Base-by-base conservation (phyloP, 371 early-diverging fungal species). In the Phascolomyces articulosus region DNA sequence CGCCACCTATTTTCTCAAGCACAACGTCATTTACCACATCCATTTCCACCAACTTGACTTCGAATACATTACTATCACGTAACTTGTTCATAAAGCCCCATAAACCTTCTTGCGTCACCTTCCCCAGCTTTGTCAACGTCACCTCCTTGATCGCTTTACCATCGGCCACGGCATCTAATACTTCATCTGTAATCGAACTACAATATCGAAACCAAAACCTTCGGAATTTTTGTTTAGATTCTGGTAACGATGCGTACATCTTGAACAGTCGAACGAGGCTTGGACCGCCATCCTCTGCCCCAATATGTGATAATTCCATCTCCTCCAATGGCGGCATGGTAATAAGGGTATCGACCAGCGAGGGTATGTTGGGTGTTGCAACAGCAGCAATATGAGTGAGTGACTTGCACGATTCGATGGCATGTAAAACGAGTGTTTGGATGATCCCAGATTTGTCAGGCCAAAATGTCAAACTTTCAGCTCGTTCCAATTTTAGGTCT, bases 391-490 rank as follows among this genome's bases (percentile, higher is more conserved):
- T 51, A 51, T 51, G 51, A 9, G 20, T 51, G 9, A 51, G 51
- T n/a, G 26, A 18, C 7, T 1, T 51, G 26, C 51, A 51, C 10
- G 51, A 24, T 20, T 11, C 11, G 9, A 51, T 24, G 13, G 51
- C 51, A 10, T n/a, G 51, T 51, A 51, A 51, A 51, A 51, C 23
- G 6, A 51, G 26, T 4, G 51, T 20, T 51, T 51, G 51, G 26
- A 51, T 51, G 23, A 51, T 51, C 10, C 51, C 51, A 23, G 24
- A 24, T 2, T 51, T 24, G n/a, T 51, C 51, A 4, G 24, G 24
- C 51, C 51, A 51, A n/a, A 51, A 51, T 4, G 51, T 51, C 51
- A 51, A 51, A 9, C 26, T 51, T 24, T 24, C 51, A 51, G 51
- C 16, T 51, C 26, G 21, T 51, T 51, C 26, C 6, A 51, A 24